Percentiles rank a stretch among this genome's conserved stretches.
Evolutionary conservation across 768 basidiomycete species (phyloP).

Genomic region (Termitomyces eurrhizus): DNA sequence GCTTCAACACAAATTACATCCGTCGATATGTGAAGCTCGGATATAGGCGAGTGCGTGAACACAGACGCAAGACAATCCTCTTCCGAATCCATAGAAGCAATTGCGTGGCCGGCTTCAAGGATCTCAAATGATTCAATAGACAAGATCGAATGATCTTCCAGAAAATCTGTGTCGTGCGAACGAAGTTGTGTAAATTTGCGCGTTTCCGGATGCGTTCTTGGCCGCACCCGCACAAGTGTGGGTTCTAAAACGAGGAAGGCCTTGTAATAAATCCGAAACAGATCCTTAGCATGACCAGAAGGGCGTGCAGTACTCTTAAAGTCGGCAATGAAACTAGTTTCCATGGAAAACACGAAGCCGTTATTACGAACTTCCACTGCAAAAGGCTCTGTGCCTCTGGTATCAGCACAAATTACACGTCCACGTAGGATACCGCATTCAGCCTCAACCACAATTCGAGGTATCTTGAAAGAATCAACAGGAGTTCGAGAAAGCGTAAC

Average conservation of each 20-base stretch:
- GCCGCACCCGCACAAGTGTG: constrained; percentile 49
- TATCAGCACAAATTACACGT: constrained; percentile 47
- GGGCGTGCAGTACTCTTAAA: constrained; percentile 18
- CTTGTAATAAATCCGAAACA: constrained; percentile 41
- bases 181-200: constrained; percentile 23
- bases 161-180: constrained; percentile 32
- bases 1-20: constrained; percentile 64
- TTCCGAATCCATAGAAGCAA: constrained; percentile 50
- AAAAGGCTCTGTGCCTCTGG: constrained; percentile 37
- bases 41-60: constrained; percentile 36
- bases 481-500: constrained; percentile 13
- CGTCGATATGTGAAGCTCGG: constrained; percentile 45
- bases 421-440: constrained; percentile 46
- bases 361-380: constrained; percentile 55
- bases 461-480: constrained; percentile 33
- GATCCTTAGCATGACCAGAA: constrained; percentile 33
- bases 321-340: constrained; percentile 38
- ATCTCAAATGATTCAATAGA: constrained; percentile 57
- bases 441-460: constrained; percentile 45
- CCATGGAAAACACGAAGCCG: constrained; percentile 41
- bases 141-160: constrained; percentile 48
- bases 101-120: constrained; percentile 36
- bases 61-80: constrained; percentile 35
- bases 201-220: constrained; percentile 25
- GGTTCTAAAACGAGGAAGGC: constrained; percentile 45